Conservation (phyloP, 805 yeast species). For the Blastobotrys mokoenaii region DNA sequence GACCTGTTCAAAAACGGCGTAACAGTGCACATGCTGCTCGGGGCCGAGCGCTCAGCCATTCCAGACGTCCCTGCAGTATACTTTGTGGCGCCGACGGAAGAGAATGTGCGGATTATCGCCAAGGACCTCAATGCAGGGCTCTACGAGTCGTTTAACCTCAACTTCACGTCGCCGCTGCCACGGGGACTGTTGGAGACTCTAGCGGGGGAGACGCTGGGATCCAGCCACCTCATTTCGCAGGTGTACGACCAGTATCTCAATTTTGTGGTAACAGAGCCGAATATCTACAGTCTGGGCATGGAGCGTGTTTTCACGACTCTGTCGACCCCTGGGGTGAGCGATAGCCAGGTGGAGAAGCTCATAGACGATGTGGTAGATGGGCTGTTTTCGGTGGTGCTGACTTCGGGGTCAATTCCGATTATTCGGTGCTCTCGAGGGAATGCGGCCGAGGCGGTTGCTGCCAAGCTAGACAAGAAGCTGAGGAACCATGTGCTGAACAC, state of each 20-base stretch:
- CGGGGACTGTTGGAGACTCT: conserved; percentile 80
- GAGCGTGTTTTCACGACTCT: conserved; percentile 57
- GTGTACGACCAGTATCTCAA: conserved; percentile 92
- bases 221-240: conserved; percentile 66
- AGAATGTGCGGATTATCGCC: conserved; percentile 60
- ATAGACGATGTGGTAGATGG: conserved; percentile 75
- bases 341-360: conserved; percentile 57
- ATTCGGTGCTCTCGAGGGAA: conserved; percentile 89
- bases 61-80: conserved; percentile 94
- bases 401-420: conserved; percentile 75
- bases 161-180: conserved; percentile 73
- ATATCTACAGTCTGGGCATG: conserved; percentile 71
- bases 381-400: conserved; percentile 67
- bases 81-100: conserved; percentile 80
- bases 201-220: conserved; percentile 68
- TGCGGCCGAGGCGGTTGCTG: conserved; percentile 91
- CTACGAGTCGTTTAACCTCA: conserved; percentile 73
- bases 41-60: conserved; percentile 65
- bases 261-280: conserved; percentile 88
- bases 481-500: conserved; percentile 80
- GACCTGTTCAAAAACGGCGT: conserved; percentile 86
- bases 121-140: conserved; percentile 66
- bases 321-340: conserved; percentile 64
- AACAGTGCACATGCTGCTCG: conserved; percentile 76
- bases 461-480: conserved; percentile 70